Evolutionary conservation across 495 filamentous ascomycete genomes (phyloP), one percentile per base, ranked within the genome.

Genomic region (Penicillium egyptiacum): DNA sequence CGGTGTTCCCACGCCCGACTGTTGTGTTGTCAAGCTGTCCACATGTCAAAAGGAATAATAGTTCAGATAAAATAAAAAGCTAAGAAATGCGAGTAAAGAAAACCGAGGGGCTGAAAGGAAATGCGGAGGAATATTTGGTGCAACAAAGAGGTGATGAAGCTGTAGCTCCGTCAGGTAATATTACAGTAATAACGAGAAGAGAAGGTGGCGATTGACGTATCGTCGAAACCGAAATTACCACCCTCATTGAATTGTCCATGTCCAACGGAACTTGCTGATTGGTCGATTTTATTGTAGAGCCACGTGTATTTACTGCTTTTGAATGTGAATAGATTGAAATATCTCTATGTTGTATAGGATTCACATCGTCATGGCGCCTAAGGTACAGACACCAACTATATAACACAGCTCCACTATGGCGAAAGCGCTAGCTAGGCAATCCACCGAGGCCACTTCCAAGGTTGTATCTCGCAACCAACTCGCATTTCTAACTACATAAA

Each of bases 361-460:
- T 39, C 6, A 16, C 6, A n/a, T 37, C 14, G 2, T 12, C 10
- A 39, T 17, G 16, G 8, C 16, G 4, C 3, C 16, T 39, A 8
- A n/a, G 35, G 14, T 37, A 17, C 3, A n/a, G n/a, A 39, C 2
- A 17, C 33, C 35, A 17, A n/a, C 5, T 48, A 11, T n/a, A 12
- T 8, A 9, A 51, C 12, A 5, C 19, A 47, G 46, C 57, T 63
- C 65, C 62, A 65, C 62, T 58, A 68, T 68, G 60, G 58, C 53
- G 63, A 56, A 31, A 59, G 47, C 50, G 47, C 51, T 52, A 37
- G 47, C 51, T 52, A 37, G 60, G 40, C 45, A 39, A 39, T 45
- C 28, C 17, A 3, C n/a, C 23, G 17, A 43, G n/a, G 25, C 5
- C 20, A 26, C 55, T 39, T 53, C 39, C n/a, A n/a, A n/a, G n/a